These are phyloP conservation scores for Dicorynia guianensis DNA, from an alignment of 306 rosid species.

Conservation along the genomic window DNA sequence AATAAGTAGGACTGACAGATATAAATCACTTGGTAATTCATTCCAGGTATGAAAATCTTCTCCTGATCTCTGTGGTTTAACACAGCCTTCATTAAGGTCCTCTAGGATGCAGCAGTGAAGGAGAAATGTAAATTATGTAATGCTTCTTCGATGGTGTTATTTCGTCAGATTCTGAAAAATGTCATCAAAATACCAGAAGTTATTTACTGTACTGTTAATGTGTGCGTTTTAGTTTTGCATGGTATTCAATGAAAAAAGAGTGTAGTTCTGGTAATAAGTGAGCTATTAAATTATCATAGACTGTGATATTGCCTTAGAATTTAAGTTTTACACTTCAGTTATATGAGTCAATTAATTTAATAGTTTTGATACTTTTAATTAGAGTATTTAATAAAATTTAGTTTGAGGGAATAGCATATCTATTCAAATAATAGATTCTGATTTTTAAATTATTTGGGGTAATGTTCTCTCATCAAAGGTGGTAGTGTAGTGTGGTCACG, in stretches of 20 bases:
- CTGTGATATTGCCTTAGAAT: no score
- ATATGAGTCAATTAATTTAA: no score
- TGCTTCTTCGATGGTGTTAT: not conserved
- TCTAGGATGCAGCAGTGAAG: not conserved
- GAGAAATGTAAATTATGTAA: conserved; percentile 16
- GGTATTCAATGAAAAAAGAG: no score
- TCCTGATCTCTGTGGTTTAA: not conserved
- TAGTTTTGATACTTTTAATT: no score
- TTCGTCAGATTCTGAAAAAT: conserved; percentile 23
- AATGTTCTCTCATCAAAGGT: not conserved
- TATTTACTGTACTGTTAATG: no score
- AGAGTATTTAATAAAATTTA: no score
- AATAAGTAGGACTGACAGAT: conserved; percentile 91
- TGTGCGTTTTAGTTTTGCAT: not conserved
- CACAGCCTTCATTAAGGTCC: conserved; percentile 5
- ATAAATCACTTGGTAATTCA: conserved; percentile 93
- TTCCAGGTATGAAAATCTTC: conserved; percentile 72
- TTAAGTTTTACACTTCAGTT: no score
- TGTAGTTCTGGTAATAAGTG: no score
- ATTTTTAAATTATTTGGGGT: conserved; percentile 1
- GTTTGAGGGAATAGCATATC: no score
- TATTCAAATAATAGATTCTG: conserved; percentile 11
- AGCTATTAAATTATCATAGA: no score
- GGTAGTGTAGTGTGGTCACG: not conserved
- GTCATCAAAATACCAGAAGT: conserved; percentile 15